These are phyloP conservation scores for Sporobolomyces roseus DNA, from an alignment of 768 basidiomycete species.

Conservation along the genomic window DNA sequence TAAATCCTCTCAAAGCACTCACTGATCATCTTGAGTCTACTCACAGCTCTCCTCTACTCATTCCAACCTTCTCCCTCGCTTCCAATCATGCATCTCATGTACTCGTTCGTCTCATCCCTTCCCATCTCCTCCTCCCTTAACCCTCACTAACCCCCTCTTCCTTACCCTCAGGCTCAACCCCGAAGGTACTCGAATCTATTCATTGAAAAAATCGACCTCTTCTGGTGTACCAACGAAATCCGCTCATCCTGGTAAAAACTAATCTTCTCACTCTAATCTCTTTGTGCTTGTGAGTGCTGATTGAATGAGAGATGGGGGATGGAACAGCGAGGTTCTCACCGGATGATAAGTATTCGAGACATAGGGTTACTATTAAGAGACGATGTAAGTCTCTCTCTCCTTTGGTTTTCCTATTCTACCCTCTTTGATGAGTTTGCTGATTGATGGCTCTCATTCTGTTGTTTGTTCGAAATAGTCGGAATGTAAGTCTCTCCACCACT, in stretches of 20 bases:
- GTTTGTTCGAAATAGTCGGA: too few relatives aligned
- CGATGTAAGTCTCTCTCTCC: constrained; percentile 52
- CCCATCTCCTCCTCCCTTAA: too few relatives aligned
- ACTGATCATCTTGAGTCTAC: too few relatives aligned
- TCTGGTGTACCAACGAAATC: constrained; percentile 83
- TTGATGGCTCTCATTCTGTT: neutral
- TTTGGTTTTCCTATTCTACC: too few relatives aligned
- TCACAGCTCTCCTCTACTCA: too few relatives aligned
- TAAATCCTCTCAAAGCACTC: too few relatives aligned
- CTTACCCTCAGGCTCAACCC: constrained; percentile 58
- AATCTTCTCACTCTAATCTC: neutral
- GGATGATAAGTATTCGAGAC: constrained; percentile 97
- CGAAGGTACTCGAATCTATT: constrained; percentile 77
- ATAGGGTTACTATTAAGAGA: constrained; percentile 95
- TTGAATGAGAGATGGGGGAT: too few relatives aligned
- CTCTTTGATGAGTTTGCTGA: too few relatives aligned
- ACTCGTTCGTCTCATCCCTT: constrained; percentile 49
- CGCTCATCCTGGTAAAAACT: constrained; percentile 81
- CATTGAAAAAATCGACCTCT: constrained; percentile 88
- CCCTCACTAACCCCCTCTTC: neutral
- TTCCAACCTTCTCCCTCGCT: neutral
- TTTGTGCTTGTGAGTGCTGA: too few relatives aligned
- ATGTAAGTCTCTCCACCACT: constrained; percentile 45
- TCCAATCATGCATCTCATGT: constrained; percentile 89
- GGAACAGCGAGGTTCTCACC: constrained; percentile 98